Percentiles rank a stretch among this genome's conserved stretches.
These are phyloP conservation scores for Botrytis aclada DNA, from an alignment of 2,329 filamentous ascomycete species.

Conservation along the genomic window DNA sequence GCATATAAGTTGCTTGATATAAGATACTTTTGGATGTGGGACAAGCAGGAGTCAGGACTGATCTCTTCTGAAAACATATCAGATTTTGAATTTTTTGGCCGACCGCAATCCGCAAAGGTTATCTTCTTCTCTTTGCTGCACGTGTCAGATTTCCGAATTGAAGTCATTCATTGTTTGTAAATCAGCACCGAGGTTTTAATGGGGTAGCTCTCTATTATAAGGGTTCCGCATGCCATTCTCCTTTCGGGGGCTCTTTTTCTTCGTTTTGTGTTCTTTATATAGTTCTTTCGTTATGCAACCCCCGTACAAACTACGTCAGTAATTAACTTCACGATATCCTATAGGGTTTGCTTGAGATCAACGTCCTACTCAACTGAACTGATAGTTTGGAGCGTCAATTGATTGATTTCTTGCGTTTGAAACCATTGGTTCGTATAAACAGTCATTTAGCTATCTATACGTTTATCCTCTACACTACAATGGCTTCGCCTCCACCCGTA, in stretches of 20 bases:
- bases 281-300: not conserved
- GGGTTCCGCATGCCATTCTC: not conserved
- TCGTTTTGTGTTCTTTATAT: not conserved
- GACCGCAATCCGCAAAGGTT: not conserved
- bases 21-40: not conserved
- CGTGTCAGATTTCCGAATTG: not conserved
- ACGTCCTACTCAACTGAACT: not conserved
- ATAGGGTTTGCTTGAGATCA: not conserved
- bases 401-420: not conserved
- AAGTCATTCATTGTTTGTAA: not conserved
- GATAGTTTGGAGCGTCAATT: not conserved
- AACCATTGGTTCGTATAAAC: not conserved
- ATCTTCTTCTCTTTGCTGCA: not conserved
- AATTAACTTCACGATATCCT: not conserved
- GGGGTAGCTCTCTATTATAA: not conserved
- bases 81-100: not conserved
- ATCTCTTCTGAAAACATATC: not conserved
- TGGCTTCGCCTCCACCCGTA: not conserved
- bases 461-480: not conserved
- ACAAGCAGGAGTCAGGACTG: not conserved
- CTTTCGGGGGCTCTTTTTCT: not conserved
- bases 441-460: not conserved
- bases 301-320: conserved; percentile 5
- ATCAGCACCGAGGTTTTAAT: not conserved
- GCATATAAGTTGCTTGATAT: not conserved